A percentile compares a stretch with the other conserved stretches of the same genome.
phyloP scores from a whole-genome alignment of 495 filamentous ascomycete genomes.

The Trichoderma reesei region DNA sequence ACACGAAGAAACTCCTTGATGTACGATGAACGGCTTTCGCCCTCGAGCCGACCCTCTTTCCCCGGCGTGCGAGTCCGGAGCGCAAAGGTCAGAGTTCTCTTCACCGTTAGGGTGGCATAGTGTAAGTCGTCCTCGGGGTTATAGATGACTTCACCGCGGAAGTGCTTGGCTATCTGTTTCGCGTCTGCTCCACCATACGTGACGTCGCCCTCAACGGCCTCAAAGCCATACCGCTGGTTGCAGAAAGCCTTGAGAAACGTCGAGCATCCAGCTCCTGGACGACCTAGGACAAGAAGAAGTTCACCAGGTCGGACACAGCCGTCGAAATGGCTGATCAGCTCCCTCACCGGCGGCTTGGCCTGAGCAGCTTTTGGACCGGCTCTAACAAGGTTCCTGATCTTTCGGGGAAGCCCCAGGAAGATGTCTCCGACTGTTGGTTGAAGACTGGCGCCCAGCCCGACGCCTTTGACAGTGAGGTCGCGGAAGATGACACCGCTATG shows the following conservation, averaged over 20 bases:
- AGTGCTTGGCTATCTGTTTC: constrained; percentile 30
- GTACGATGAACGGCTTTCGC: constrained; percentile 38
- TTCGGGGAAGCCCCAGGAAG: constrained; percentile 46
- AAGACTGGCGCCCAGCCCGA: constrained; percentile 55
- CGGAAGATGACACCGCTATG: constrained; percentile 40
- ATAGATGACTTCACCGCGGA: constrained; percentile 42
- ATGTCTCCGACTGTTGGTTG: constrained; percentile 55
- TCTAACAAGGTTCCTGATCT: constrained; percentile 38
- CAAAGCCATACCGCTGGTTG: constrained; percentile 56
- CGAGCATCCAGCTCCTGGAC: constrained; percentile 62
- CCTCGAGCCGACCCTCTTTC: constrained; percentile 39
- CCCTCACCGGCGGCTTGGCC: constrained; percentile 43
- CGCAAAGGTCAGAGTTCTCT: constrained; percentile 61
- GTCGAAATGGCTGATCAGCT: constrained; percentile 40
- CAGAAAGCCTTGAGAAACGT: constrained; percentile 62
- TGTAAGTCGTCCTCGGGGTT: constrained; percentile 70
- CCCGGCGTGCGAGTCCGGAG: constrained; percentile 57
- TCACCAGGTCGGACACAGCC: constrained; percentile 38
- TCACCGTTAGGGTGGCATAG: constrained; percentile 63
- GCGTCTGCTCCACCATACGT: constrained; percentile 54
- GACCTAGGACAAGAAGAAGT: constrained; percentile 58
- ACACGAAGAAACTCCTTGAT: constrained; percentile 51
- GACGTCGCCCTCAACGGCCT: constrained; percentile 52
- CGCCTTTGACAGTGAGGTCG: constrained; percentile 56
- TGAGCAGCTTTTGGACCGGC: constrained; percentile 23